phyloP scores from a whole-genome alignment of 2,329 filamentous ascomycete genomes.

The Aspergillus flavus region DNA sequence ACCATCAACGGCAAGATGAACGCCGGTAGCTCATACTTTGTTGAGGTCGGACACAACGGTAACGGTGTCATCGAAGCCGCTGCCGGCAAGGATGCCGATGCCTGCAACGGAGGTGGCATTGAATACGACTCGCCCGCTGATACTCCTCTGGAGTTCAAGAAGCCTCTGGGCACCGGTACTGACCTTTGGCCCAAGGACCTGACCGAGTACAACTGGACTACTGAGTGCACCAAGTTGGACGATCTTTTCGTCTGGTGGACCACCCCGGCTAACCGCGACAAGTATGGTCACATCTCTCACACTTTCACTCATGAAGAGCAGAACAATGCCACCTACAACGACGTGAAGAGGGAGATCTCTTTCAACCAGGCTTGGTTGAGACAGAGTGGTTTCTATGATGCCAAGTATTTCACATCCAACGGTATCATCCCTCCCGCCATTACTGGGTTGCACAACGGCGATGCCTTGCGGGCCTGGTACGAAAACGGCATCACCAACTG shows the following conservation, averaged over 20 bases:
- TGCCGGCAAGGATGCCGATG: constrained; percentile 20
- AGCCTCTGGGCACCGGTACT: constrained; percentile 54
- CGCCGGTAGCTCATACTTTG: constrained; percentile 54
- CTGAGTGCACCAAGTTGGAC: constrained; percentile 54
- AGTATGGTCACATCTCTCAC: constrained; percentile 63
- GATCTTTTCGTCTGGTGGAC: constrained; percentile 58
- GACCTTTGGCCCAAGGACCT: constrained; percentile 53
- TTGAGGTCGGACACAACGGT: constrained; percentile 61
- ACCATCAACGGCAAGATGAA: constrained; percentile 51
- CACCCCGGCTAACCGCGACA: constrained; percentile 52
- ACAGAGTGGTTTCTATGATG: constrained; percentile 53
- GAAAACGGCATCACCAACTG: constrained; percentile 62
- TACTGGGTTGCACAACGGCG: constrained; percentile 66
- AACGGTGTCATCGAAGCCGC: constrained; percentile 53
- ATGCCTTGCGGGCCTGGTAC: constrained; percentile 61
- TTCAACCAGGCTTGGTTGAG: constrained; percentile 64
- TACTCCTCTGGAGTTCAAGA: constrained; percentile 53
- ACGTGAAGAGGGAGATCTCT: constrained; percentile 59
- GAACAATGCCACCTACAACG: constrained; percentile 62
- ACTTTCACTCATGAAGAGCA: constrained; percentile 63
- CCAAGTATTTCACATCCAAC: constrained; percentile 52
- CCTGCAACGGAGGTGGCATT: constrained; percentile 44
- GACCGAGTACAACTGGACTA: constrained; percentile 52
- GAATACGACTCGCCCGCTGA: constrained; percentile 50
- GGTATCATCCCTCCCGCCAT: constrained; percentile 66